Evolutionary conservation across 176 grass and related monocot species (phyloP), one percentile per base, ranked within the genome.

Genomic region (Pontederia paniculata): DNA sequence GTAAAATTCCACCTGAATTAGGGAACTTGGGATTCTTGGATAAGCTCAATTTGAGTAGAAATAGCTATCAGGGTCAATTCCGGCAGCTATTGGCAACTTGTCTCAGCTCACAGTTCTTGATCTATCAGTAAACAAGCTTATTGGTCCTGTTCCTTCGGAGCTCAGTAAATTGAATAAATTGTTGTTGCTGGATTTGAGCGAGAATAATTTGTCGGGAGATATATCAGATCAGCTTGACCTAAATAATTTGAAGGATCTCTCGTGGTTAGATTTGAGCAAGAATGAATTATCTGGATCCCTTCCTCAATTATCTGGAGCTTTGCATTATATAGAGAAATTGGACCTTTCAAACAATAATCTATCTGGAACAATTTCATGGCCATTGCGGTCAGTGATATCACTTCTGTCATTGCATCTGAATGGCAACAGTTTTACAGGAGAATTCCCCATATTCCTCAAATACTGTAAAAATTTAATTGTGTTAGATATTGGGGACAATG

Each of bases 251-350:
- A n/a, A n/a, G n/a, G n/a, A n/a, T n/a, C n/a, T n/a, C n/a, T n/a
- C n/a, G n/a, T n/a, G n/a, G n/a, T n/a, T n/a, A n/a, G n/a, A n/a
- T n/a, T n/a, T n/a, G n/a, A n/a, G n/a, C n/a, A n/a, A n/a, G n/a
- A n/a, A n/a, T n/a, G n/a, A n/a, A n/a, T n/a, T n/a, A n/a, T n/a
- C n/a, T n/a, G n/a, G n/a, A n/a, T n/a, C n/a, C n/a, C n/a, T n/a
- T n/a, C n/a, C n/a, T n/a, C n/a, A n/a, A n/a, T n/a, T n/a, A n/a
- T n/a, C n/a, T 58, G 25, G 69, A 42, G 52, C 10, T 6, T 42
- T 88, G 54, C 65, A 80, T 45, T 82, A 82, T 52, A 62, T 95
- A 66, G 82, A 84, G n/a, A n/a, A n/a, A n/a, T n/a, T n/a, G n/a
- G n/a, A n/a, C n/a, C n/a, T n/a, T n/a, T n/a, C 78, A 65, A 44